Base-by-base conservation (phyloP, 108 stramenopile genomes). In the Nitzschia inconspicua region DNA sequence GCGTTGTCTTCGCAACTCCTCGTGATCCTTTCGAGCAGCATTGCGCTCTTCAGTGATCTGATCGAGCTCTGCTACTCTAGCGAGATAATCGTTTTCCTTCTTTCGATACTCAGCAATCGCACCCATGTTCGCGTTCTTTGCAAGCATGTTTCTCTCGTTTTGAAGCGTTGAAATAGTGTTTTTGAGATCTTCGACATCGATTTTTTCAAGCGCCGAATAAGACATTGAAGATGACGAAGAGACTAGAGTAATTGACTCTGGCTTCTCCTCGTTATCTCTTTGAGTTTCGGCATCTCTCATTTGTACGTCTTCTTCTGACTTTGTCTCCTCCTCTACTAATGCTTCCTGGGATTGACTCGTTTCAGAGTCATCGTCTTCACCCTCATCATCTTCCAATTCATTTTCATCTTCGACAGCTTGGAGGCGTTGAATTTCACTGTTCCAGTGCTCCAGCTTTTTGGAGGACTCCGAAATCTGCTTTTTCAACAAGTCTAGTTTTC, bases 21-120 rank as follows among this genome's bases (percentile, higher is more conserved):
- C 98, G 65, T 88, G 89, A 11, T 64, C 69, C 63, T 79, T 78
- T 19, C 94, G 83, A 6, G 91, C 89, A 31, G 58, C 74, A 52
- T 95, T 94, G 24, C 97, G 77, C 68, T 76, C 81, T 20, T 78
- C 70, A 1, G 96, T 95, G n/a, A 90, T 88, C 51, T 70, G 78
- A 49, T 99, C 97, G 3, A 99, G 87, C 42, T 98, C 97, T 8
- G 54, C 55, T 18, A 97, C 86, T 44, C 94, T 90, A 46, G 82
- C 60, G 1, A 94, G 52, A 73, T 95, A 98, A 62, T 95, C 94
- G 18, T 80, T 60, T 57, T 96, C 91, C 70, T 96, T 95, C 75
- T 88, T 86, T 32, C 86, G 64, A 76, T 96, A 99, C 44, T 96
- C 94, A 28, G 77, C 81, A 70, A 98, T 95, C 1, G 95, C 95